Evolutionary conservation across 202 grass and related monocot species (phyloP).

Genomic region (Brachypodium distachyon): DNA sequence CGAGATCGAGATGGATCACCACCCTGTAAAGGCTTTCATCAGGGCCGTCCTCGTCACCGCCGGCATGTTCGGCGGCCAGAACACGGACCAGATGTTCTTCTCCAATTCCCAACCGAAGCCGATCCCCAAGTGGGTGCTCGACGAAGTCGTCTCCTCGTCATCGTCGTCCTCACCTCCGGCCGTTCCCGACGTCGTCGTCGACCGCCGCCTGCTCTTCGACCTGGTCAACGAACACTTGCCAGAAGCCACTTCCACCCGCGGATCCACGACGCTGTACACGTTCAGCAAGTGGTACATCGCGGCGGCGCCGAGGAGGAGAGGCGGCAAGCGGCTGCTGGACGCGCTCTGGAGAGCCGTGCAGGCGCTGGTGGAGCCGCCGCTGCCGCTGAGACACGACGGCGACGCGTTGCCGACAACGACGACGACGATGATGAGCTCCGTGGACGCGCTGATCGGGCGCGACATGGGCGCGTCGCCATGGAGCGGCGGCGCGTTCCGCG

Average conservation of each 20-base stretch:
- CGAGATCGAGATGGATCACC: constrained; percentile 9
- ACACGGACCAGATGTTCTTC: not conserved
- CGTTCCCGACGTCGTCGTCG: not conserved
- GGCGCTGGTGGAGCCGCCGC: constrained; percentile 10
- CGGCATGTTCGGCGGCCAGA: constrained; percentile 35
- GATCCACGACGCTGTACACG: constrained; percentile 13
- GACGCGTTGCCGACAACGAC: too few species aligned
- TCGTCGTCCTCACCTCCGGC: not conserved
- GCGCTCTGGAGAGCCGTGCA: constrained; percentile 41
- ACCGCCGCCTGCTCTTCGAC: constrained; percentile 68
- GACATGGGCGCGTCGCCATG: constrained; percentile 59
- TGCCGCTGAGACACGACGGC: not conserved
- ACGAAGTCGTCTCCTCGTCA: constrained; percentile 43
- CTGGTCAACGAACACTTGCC: constrained; percentile 69
- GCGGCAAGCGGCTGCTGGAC: constrained; percentile 59
- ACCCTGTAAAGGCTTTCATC: constrained; percentile 49
- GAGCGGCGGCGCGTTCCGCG: constrained; percentile 29
- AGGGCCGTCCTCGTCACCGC: constrained; percentile 42
- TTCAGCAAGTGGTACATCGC: constrained; percentile 52
- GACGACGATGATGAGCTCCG: too few species aligned
- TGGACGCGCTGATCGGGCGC: constrained; percentile 51
- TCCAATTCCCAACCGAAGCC: constrained; percentile 34
- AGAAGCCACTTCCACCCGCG: constrained; percentile 16
- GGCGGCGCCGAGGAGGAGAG: constrained; percentile 1
- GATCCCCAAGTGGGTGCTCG: constrained; percentile 54